Evolutionary conservation across 1,139 yeast genomes (phyloP).

Genomic region (Meyerozyma sp.): DNA sequence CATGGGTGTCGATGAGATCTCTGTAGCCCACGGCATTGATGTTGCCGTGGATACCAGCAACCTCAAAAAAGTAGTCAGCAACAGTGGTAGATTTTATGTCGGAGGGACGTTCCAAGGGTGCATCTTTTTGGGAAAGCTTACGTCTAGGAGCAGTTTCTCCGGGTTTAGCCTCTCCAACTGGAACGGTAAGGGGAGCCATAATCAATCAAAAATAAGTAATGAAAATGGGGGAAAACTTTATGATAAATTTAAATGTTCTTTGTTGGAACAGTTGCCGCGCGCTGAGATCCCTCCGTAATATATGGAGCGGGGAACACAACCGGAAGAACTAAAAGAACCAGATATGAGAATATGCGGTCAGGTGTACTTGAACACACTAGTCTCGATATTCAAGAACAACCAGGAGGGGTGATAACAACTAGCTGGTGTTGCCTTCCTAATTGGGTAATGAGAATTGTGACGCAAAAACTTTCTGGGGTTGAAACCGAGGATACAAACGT

Average conservation of each 20-base stretch:
- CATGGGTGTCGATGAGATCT: constrained; percentile 64
- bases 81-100: constrained; percentile 61
- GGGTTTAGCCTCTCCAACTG: constrained; percentile 73
- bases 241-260: not conserved
- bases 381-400: not conserved
- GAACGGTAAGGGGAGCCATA: constrained; percentile 46
- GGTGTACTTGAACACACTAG: not conserved
- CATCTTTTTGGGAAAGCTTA: constrained; percentile 56
- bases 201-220: not conserved
- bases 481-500: not conserved
- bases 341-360: not conserved
- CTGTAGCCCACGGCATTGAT: constrained; percentile 76
- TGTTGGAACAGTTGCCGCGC: not conserved
- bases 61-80: constrained; percentile 64
- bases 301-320: not conserved
- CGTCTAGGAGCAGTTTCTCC: constrained; percentile 95
- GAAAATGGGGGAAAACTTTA: not conserved
- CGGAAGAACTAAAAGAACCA: not conserved
- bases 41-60: constrained; percentile 51
- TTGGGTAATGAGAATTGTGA: not conserved
- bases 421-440: not conserved
- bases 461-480: not conserved
- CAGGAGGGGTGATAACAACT: not conserved
- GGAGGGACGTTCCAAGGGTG: constrained; percentile 48
- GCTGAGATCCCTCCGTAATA: not conserved